Evolutionary conservation across 495 filamentous ascomycete species (phyloP), one percentile per base, ranked within the genome.

Genomic region (Lophiotrema nucula): DNA sequence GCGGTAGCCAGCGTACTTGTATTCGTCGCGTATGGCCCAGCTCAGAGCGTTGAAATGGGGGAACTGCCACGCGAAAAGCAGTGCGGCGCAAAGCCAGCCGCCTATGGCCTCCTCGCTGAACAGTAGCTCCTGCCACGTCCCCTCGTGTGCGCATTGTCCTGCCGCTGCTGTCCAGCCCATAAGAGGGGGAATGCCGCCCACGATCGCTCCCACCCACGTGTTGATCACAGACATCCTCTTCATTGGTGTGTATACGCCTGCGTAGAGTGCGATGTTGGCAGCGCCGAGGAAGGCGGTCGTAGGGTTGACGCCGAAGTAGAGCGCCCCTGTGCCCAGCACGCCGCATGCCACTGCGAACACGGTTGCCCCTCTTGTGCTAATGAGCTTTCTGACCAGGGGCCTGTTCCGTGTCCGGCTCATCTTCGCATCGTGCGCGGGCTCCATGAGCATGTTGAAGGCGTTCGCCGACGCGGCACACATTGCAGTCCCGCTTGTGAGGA

Each of bases 121-220:
- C 0, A 98, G 80, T 26, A 97, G 82, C 53, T 96, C 91, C 21
- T 80, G 77, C 86, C 88, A 47, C 78, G 81, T 52, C 80, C 81
- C 84, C 1, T 83, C 84, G 0, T 85, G 86, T n/a, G 91, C 90
- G 39, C 81, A 87, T 72, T 95, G 89, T 41, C 90, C 91, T 0
- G 88, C 88, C 1, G 92, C 93, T 0, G 93, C 93, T 13, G 92
- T 86, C 93, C 93, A 98, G 66, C 93, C 93, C 93, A 98, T 98
- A 45, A 98, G 68, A 3, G 93, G 93, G 0, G 93, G 93, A 41
- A 98, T 96, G 1, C 86, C 91, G 44, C 93, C 93, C 0, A 98
- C 89, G 1, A 98, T 56, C 12, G 93, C 93, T 24, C 93, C 93
- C 10, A 90, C 85, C 93, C 93, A 98, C 0, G 93, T 98, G 68